These are phyloP conservation scores for Steccherinum ochraceum DNA, from an alignment of 768 basidiomycete genomes.

Conservation along the genomic window DNA sequence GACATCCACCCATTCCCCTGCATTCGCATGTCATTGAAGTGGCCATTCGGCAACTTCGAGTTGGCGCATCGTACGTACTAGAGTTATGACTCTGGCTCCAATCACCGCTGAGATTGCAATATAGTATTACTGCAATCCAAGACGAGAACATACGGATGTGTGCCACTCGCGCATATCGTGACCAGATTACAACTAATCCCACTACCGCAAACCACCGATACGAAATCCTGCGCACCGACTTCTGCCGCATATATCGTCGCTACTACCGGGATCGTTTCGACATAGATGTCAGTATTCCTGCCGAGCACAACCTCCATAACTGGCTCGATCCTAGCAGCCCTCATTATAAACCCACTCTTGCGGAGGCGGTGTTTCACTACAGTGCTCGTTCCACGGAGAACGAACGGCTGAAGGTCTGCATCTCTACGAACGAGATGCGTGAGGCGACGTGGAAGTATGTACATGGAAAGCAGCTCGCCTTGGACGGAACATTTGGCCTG, in stretches of 20 bases:
- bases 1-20: slow-evolving; percentile 24
- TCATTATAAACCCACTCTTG: slow-evolving; percentile 8
- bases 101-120: neutral
- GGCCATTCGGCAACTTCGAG: slow-evolving; percentile 9
- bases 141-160: slow-evolving; percentile 2
- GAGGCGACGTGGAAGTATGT: slow-evolving; percentile 17
- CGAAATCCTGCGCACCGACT: slow-evolving; percentile 13
- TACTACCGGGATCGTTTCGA: slow-evolving; percentile 15
- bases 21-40: slow-evolving; percentile 25
- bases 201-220: slow-evolving; percentile 14
- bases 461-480: slow-evolving; percentile 16
- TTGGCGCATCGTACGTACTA: slow-evolving; percentile 4
- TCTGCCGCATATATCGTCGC: slow-evolving; percentile 16
- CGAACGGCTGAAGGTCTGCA: slow-evolving; percentile 26
- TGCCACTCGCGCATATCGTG: neutral
- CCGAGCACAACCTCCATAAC: slow-evolving; percentile 16
- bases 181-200: neutral
- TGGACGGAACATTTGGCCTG: slow-evolving; percentile 21
- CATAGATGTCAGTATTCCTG: slow-evolving; percentile 5
- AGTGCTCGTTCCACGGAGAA: slow-evolving; percentile 8
- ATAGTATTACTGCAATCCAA: slow-evolving; percentile 4
- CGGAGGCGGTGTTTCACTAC: slow-evolving; percentile 22
- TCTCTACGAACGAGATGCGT: slow-evolving; percentile 20
- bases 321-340: slow-evolving; percentile 19
- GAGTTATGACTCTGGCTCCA: neutral